A percentile compares a stretch with the other conserved stretches of the same genome.
Evolutionary conservation across 2,329 filamentous ascomycete genomes (phyloP).

Genomic region (Fusarium globosum): DNA sequence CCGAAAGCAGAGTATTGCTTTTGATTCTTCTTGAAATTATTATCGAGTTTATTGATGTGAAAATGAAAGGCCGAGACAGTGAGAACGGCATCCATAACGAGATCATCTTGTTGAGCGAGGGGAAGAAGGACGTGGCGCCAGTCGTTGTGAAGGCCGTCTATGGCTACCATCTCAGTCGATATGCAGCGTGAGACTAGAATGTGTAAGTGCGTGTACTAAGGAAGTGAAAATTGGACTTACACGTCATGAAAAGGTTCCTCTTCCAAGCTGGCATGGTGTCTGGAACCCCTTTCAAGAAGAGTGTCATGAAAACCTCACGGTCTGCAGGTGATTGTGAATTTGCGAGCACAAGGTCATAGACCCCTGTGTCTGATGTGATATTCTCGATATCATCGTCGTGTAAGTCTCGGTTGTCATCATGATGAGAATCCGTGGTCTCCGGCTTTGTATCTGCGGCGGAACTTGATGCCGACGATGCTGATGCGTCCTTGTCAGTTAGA

Average conservation of each 20-base stretch:
- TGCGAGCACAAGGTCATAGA: background rate
- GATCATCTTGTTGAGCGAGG: conserved; percentile 30
- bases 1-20: background rate
- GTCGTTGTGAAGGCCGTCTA: conserved; percentile 42
- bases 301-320: background rate
- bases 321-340: background rate
- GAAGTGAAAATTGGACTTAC: background rate
- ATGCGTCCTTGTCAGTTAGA: background rate
- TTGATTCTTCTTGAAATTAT: background rate
- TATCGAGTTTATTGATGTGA: conserved; percentile 12
- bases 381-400: background rate
- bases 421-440: rapidly evolving
- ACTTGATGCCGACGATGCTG: background rate
- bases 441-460: background rate
- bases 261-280: conserved; percentile 30
- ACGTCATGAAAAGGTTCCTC: conserved; percentile 29
- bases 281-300: conserved; percentile 19
- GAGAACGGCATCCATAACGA: conserved; percentile 38
- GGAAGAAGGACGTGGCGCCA: conserved; percentile 42
- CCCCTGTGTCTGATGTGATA: background rate
- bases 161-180: conserved; percentile 42
- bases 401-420: background rate
- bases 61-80: conserved; percentile 37
- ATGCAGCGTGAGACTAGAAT: conserved; percentile 31
- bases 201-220: background rate